Evolutionary conservation across 805 yeast genomes (phyloP), one percentile per base, ranked within the genome.

Genomic region (Ogataea populi-albae): DNA sequence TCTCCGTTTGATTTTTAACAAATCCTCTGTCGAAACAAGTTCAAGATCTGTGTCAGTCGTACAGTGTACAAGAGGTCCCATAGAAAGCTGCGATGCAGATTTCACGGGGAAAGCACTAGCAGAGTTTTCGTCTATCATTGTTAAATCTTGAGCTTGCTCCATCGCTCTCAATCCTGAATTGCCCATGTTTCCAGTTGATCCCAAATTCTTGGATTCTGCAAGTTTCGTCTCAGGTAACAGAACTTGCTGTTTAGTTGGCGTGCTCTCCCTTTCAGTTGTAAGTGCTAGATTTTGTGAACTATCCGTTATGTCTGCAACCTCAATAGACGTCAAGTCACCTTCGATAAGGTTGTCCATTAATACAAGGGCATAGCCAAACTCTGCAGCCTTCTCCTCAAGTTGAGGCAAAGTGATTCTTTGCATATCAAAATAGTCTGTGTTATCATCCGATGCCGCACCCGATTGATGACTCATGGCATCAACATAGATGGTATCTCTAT

Each of bases 311-410:
- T 41, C 46, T 15, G 41, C 45, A n/a, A 50, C 61, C 23, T 42
- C 50, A 15, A 50, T 38, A 3, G 55, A 46, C 9, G 59, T 47
- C n/a, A 36, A 46, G 25, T 47, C 52, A 15, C 33, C 38, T 12
- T 44, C 55, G 21, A 38, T 41, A 6, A 31, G 14, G 3, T 48
- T 49, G 9, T 38, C 38, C 22, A 54, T 10, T 15, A 69, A 59
- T 11, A 65, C 57, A 24, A 71, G 39, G 16, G 47, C 54, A 48
- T 59, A 52, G 8, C 68, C 66, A 19, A 64, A 49, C 8, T 50
- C 54, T 12, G 50, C 47, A 3, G 73, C 73, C 29, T 54, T 49
- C 14, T 49, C 46, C 28, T 56, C 52, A 14, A 69, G 34, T 11
- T 56, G 61, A 30, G 55, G 54, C 3, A 24, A 14, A 27, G 12